phyloP scores from a whole-genome alignment of 352 stramenopile species.

The Phytopythium cucurbitacearum region DNA sequence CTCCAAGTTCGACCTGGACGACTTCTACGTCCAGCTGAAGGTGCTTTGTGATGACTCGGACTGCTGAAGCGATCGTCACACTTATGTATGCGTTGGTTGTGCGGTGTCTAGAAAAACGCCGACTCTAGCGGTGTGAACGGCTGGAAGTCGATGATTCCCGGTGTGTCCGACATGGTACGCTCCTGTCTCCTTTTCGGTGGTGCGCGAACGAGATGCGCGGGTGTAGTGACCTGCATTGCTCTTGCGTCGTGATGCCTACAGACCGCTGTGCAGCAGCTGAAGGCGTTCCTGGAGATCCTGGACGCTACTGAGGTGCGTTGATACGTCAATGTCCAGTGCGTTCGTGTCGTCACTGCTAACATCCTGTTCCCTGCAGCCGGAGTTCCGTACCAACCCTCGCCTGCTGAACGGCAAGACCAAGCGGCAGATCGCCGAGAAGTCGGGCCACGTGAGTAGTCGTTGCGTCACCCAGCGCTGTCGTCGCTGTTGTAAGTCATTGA shows the following conservation, averaged over 20 bases:
- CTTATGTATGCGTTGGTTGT: neutral
- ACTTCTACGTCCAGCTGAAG: slow-evolving; percentile 70
- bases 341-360: neutral
- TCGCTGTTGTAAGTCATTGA: neutral
- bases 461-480: neutral
- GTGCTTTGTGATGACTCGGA: slow-evolving; percentile 12
- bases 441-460: slow-evolving; percentile 52
- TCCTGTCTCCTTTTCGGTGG: slow-evolving; percentile 1
- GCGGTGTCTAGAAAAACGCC: slow-evolving; percentile 59
- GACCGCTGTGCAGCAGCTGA: slow-evolving; percentile 84
- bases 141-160: slow-evolving; percentile 78
- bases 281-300: slow-evolving; percentile 75
- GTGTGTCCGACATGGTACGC: slow-evolving; percentile 69
- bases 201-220: no score
- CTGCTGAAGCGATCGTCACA: slow-evolving; percentile 1
- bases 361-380: slow-evolving; percentile 23
- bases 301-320: slow-evolving; percentile 60
- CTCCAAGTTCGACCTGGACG: slow-evolving; percentile 66
- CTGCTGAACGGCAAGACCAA: slow-evolving; percentile 85
- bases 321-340: neutral
- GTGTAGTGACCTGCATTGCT: neutral
- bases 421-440: slow-evolving; percentile 78
- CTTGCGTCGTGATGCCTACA: slow-evolving; percentile 11
- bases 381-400: slow-evolving; percentile 63
- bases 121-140: slow-evolving; percentile 64